Base-by-base conservation (phyloP, 495 filamentous ascomycete genomes). In the Annulohypoxylon moriforme region DNA sequence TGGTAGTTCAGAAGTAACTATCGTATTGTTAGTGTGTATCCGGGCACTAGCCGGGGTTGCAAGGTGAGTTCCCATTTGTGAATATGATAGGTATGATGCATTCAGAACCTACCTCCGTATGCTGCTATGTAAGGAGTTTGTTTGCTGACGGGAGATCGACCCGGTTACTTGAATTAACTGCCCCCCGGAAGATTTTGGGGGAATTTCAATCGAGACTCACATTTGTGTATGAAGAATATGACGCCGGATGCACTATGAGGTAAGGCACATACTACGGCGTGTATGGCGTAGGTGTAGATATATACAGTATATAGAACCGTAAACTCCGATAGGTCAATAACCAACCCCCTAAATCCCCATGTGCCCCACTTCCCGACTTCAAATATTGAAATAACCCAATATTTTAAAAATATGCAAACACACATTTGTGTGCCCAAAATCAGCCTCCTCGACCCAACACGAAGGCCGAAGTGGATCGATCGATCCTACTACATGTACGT, bases 321-420 rank as follows among this genome's bases (percentile, higher is more conserved):
- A 66, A 66, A 49, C 61, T 56, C 59, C 59, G 64, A 68, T 68
- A 49, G 47, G 52, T 18, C 34, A 40, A 68, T 57, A 42, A 7
- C 27, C 22, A 18, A 56, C 14, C 56, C 11, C 60, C 36, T 40
- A 40, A n/a, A 40, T 13, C 36, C 13, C 36, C 36, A 10, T 36
- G 10, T 42, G 56, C 59, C 69, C 69, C 60, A 24, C 69, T 46
- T 62, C 46, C 40, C 31, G 33, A 25, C 50, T 50, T 63, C 56
- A 40, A 58, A 38, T 58, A 29, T 40, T 58, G n/a, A 58, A 40
- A 40, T 14, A 40, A 14, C 36, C 36, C 36, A 13, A 40, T 40
- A 40, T n/a, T 22, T 13, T 24, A 58, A 22, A 7, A 20, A 18
- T 33, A 34, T 10, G 1, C 50, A 34, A 16, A 60, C 5, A 60